Evolutionary conservation across 1,284 basidiomycete genomes (phyloP), one percentile per base, ranked within the genome.

Genomic region (Austropuccinia psidii): DNA sequence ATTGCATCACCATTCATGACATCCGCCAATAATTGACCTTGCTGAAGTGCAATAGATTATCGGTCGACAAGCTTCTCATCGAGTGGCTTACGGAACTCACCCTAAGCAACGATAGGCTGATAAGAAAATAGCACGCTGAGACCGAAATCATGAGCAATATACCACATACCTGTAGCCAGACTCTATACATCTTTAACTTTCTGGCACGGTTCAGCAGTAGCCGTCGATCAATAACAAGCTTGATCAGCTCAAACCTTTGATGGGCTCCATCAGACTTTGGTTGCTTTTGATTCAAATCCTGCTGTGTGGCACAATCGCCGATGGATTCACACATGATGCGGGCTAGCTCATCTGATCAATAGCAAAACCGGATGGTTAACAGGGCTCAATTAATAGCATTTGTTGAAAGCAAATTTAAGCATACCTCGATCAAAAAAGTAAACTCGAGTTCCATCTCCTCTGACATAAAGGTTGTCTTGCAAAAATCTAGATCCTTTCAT

Each of bases 391-490:
- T 33, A 24, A 3, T 24, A 47, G 50, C 60, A 29, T 37, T 19
- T 13, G 41, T 21, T 57, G 6, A 31, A 62, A 27, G 24, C 24
- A 29, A 24, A 35, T 39, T n/a, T 5, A 31, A 15, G 43, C 84
- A 55, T 76, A 89, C 91, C 90, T 21, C 89, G 80, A 75, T 90
- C 89, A 78, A 97, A 97, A 80, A 96, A 97, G 81, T 96, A 97
- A 0, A 97, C 94, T 41, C 96, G 84, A 0, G 95, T 98, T 76
- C 94, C 95, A 81, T 98, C 95, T 0, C 95, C 95, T 58, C 95
- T 86, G 62, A 94, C 89, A 78, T 97, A 97, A 76, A 95, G 90
- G 80, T 95, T 94, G 47, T 91, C 89, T 17, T 98, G 85, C 76
- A 98, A 79, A 29, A 74, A 84, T 35, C 96, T 85, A 1, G 89